These are phyloP conservation scores for Fusarium sp. DNA, from an alignment of 2,329 filamentous ascomycete genomes.

Conservation along the genomic window DNA sequence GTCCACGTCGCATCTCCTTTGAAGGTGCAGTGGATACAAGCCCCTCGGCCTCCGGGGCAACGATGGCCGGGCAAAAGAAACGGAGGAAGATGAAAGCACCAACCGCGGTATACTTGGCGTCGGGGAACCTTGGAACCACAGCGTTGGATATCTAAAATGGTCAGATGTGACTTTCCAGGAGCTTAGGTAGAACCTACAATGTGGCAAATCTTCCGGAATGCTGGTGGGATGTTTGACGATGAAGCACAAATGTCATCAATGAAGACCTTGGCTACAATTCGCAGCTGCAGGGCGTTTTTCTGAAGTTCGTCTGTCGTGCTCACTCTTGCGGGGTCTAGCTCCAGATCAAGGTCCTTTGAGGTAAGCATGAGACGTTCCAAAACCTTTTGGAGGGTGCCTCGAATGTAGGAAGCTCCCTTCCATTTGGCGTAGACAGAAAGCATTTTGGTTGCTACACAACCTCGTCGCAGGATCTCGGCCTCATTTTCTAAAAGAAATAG, in stretches of 20 bases:
- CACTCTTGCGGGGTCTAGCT: slow-evolving; percentile 74
- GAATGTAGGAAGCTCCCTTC: slow-evolving; percentile 74
- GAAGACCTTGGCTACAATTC: slow-evolving; percentile 76
- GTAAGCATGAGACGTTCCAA: slow-evolving; percentile 74
- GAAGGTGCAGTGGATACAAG: slow-evolving; percentile 71
- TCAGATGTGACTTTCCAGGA: background rate
- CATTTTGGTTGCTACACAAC: slow-evolving; percentile 79
- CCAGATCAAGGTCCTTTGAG: slow-evolving; percentile 74
- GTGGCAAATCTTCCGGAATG: slow-evolving; percentile 75
- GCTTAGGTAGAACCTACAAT: slow-evolving; percentile 62
- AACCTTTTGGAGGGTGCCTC: slow-evolving; percentile 73
- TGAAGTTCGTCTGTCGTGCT: slow-evolving; percentile 70
- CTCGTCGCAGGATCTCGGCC: slow-evolving; percentile 73
- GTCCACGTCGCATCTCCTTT: slow-evolving; percentile 75
- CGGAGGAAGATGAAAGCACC: slow-evolving; percentile 78
- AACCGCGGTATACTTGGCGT: slow-evolving; percentile 78
- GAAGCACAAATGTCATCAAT: slow-evolving; percentile 78
- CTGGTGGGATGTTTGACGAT: slow-evolving; percentile 68
- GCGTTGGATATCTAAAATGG: slow-evolving; percentile 66
- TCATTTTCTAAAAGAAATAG: slow-evolving; percentile 65
- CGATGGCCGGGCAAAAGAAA: slow-evolving; percentile 79
- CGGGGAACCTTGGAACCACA: slow-evolving; percentile 73
- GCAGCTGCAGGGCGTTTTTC: slow-evolving; percentile 74
- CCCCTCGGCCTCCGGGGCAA: slow-evolving; percentile 75
- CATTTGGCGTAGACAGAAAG: slow-evolving; percentile 78